phyloP scores from a whole-genome alignment of 2,329 filamentous ascomycete species.

The Colletotrichum camelliae region DNA sequence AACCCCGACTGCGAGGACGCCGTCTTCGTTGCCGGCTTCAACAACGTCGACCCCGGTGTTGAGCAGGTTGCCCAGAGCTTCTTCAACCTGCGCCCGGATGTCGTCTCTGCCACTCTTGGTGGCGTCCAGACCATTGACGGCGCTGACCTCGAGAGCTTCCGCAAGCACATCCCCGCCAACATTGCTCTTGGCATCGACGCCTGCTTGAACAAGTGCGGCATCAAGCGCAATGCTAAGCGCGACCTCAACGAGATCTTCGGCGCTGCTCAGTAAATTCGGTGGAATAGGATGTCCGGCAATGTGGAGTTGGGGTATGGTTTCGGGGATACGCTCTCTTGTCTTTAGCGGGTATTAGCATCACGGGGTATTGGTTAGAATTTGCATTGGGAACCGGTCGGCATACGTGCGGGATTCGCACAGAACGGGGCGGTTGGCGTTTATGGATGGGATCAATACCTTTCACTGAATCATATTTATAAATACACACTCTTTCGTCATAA shows the following conservation, averaged over 20 bases:
- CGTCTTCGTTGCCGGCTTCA: conserved; percentile 54
- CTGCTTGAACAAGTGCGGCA: conserved; percentile 54
- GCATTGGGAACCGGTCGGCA: not conserved
- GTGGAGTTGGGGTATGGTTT: not conserved
- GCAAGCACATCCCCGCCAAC: conserved; percentile 47
- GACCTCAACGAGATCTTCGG: conserved; percentile 27
- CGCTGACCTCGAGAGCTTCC: conserved; percentile 45
- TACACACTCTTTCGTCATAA: not conserved
- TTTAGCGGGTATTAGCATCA: not conserved
- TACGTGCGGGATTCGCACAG: not conserved
- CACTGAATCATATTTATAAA: not conserved
- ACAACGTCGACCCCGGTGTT: conserved; percentile 49
- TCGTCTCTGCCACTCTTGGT: conserved; percentile 46
- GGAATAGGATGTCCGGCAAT: not conserved
- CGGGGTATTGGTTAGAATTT: not conserved
- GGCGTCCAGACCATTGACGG: conserved; percentile 40
- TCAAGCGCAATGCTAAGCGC: conserved; percentile 39
- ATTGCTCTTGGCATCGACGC: conserved; percentile 56
- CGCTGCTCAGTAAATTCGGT: not conserved
- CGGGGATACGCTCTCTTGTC: not conserved
- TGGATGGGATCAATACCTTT: not conserved
- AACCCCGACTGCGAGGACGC: conserved; percentile 55
- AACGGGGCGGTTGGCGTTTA: not conserved
- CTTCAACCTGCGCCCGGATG: conserved; percentile 45
- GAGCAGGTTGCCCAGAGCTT: conserved; percentile 52